Evolutionary conservation across 1,284 basidiomycete genomes (phyloP), one percentile per base, ranked within the genome.

Genomic region (Heterobasidion occidentale): DNA sequence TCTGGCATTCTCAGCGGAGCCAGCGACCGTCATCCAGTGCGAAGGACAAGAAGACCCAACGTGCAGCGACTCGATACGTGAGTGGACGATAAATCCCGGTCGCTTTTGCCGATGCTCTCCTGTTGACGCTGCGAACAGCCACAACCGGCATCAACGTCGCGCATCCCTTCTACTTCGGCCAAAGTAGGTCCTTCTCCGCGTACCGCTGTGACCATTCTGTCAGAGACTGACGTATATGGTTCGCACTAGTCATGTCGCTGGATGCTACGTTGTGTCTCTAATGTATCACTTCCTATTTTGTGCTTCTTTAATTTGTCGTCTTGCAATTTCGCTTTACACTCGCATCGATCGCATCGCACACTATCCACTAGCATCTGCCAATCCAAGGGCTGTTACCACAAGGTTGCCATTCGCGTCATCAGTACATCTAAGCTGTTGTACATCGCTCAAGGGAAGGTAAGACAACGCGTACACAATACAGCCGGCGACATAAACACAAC

Each of bases 41-140:
- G 42, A 51, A n/a, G 57, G 58, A 2, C 60, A 59, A 17, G 62
- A 63, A 34, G 60, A 63, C 34, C 60, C 56, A 3, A 14, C 51
- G 11, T 63, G 62, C 33, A 63, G 62, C 47, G 51, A 33, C 7
- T 61, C 62, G 5, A 57, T 62, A 34, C 49, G 61, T 63, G 53
- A 47, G 58, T 52, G 15, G 15, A 19, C 15, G 44, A 9, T 20
- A 27, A 36, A 8, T 11, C 19, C 8, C 15, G 12, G 27, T 11
- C 20, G 9, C 35, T 51, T 8, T 36, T 20, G n/a, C n/a, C 15
- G 9, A 19, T 27, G 20, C n/a, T 55, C 19, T 36, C 7, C 33
- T 50, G 14, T 42, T 27, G 11, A 44, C n/a, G n/a, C 15, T n/a
- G 36, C n/a, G 11, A 36, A 20, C 19, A 63, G 62, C 54, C 7